Percentiles rank a stretch among this genome's conserved stretches.
phyloP scores from a whole-genome alignment of 148 eudicot genomes.

The Selenicereus undatus region DNA sequence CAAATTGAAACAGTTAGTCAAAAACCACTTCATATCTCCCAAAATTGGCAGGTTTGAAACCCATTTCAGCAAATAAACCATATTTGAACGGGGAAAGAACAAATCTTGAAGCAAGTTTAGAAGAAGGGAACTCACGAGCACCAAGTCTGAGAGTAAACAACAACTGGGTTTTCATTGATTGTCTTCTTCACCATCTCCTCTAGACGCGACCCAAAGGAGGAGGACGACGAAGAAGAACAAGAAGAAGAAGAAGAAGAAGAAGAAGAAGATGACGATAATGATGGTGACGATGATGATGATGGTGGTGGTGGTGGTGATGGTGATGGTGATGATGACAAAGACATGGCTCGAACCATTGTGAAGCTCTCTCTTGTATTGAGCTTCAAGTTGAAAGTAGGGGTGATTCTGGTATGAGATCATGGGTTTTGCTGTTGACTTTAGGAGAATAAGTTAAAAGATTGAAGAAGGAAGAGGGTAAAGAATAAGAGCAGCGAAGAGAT shows the following conservation, averaged over 20 bases:
- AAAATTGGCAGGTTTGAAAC: neutral
- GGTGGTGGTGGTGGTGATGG: too few relatives aligned
- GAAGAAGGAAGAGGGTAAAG: neutral
- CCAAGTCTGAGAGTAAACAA: constrained; percentile 90
- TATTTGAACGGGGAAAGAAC: neutral
- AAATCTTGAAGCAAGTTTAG: neutral
- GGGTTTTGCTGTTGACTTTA: constrained; percentile 10
- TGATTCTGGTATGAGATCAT: constrained; percentile 5
- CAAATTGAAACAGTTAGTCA: neutral
- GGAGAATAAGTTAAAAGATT: neutral
- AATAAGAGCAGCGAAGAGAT: constrained; percentile 6
- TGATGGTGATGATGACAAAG: neutral
- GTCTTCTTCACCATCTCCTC: constrained; percentile 81
- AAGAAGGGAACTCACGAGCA: constrained; percentile 63
- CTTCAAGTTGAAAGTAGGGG: constrained; percentile 21
- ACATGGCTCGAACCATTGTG: constrained; percentile 41
- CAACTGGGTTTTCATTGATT: constrained; percentile 69
- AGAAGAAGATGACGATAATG: too few relatives aligned
- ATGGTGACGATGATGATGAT: too few relatives aligned
- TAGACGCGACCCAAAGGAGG: constrained; percentile 65
- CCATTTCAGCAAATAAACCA: constrained; percentile 5
- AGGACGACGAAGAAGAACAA: constrained; percentile 26
- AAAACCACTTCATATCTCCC: constrained; percentile 15
- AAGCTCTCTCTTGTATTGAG: neutral
- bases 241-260: neutral